These are phyloP conservation scores for Jimgerdemannia lactiflua DNA, from an alignment of 192 early-diverging fungal species.

Conservation along the genomic window DNA sequence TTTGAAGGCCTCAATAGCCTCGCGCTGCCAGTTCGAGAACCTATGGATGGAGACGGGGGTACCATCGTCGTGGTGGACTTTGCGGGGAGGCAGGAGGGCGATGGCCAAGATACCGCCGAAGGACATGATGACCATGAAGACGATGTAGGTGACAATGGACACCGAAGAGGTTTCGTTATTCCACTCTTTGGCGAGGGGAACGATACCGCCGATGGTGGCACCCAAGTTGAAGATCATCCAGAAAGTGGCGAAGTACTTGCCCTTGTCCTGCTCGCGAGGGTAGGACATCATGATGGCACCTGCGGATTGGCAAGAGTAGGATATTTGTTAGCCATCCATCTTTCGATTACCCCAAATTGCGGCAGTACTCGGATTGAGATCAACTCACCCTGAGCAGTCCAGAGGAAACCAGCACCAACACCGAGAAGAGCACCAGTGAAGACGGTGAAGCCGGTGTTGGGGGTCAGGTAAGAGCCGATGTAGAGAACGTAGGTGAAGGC, in stretches of 20 bases:
- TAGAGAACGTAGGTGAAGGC: conserved; percentile 74
- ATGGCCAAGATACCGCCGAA: conserved; percentile 57
- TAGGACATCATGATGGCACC: conserved; percentile 88
- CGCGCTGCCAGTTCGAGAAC: conserved; percentile 64
- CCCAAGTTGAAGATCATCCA: conserved; percentile 87
- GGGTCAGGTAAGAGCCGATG: conserved; percentile 70
- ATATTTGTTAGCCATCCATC: neutral
- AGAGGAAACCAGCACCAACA: conserved; percentile 77
- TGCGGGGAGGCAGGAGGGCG: conserved; percentile 49
- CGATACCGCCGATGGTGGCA: conserved; percentile 74
- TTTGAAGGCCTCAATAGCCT: conserved; percentile 45
- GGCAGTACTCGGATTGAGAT: neutral
- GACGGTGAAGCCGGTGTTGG: conserved; percentile 61
- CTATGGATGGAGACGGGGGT: conserved; percentile 62
- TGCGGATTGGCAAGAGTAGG: conserved; percentile 32
- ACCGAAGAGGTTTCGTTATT: conserved; percentile 44
- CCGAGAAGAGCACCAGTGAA: conserved; percentile 78
- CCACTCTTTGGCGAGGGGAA: conserved; percentile 73
- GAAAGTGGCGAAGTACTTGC: conserved; percentile 79
- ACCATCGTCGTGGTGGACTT: conserved; percentile 70
- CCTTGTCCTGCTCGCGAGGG: conserved; percentile 78
- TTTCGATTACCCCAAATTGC: too few species aligned
- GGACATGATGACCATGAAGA: conserved; percentile 67
- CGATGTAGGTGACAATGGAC: conserved; percentile 70
- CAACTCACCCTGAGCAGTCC: conserved; percentile 24